Evolutionary conservation across 352 stramenopile genomes (phyloP), one percentile per base, ranked within the genome.

Genomic region (Pythium brachiatum): DNA sequence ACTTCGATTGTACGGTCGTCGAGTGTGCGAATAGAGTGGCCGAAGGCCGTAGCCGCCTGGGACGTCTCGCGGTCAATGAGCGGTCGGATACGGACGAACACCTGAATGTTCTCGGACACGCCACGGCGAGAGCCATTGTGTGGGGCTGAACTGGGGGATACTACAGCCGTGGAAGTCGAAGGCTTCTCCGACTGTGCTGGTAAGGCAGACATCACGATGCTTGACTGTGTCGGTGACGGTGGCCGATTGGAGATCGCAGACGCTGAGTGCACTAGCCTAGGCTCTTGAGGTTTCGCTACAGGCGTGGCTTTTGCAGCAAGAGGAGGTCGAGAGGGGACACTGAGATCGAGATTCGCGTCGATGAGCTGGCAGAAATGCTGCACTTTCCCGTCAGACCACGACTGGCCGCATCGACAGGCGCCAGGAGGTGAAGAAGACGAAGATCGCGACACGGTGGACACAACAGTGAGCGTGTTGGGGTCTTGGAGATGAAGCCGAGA

Each of bases 81-180:
- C 7, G 86, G 84, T 0, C 86, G 81, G 41, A 95, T 93, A 26
- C 84, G 86, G 38, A 95, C 85, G 36, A 92, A 89, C 1, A 95
- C 86, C 60, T 95, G 84, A 36, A 94, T 94, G 59, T 81, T 89
- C 63, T 94, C 85, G 0, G 84, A 82, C 3, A 72, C 75, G 4
- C 13, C 52, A 1, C 61, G 66, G 2, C 71, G 65, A 7, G 47
- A 7, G 31, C 16, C 8, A 7, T 53, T 51, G 34, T n/a, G 1
- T 4, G 48, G 15, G 2, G 57, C 8, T 4, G 34, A 8, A 4
- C 38, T 21, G 18, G 36, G 36, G 18, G 60, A 67, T 9, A 58
- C 51, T 11, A 54, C 47, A 23, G 38, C 16, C n/a, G 25, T 16
- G 26, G 38, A 11, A 13, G 57, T n/a, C n/a, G n/a, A n/a, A n/a